A percentile compares a stretch with the other conserved stretches of the same genome.
Evolutionary conservation across 257 asterid species (phyloP).

Genomic region (Jacaranda mimosifolia): DNA sequence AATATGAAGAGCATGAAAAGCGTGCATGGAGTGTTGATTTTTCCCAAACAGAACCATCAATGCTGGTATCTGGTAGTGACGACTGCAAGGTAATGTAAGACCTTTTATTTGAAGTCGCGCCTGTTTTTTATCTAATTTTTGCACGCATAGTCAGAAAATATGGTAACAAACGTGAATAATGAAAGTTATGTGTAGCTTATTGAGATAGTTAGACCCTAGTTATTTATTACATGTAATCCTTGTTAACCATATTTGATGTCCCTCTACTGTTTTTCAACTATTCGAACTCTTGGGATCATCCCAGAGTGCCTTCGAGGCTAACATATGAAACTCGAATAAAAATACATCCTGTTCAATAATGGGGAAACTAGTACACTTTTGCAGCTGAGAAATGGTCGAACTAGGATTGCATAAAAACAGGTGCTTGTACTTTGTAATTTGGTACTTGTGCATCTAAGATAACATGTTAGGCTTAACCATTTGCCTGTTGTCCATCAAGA

Average conservation of each 20-base stretch:
- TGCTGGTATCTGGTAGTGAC: slow-evolving; percentile 91
- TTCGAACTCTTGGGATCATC: no score
- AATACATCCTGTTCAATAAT: no score
- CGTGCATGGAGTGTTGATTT: slow-evolving; percentile 92
- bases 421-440: no score
- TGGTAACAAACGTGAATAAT: background rate
- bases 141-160: background rate
- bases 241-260: background rate
- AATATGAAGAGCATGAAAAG: slow-evolving; percentile 88
- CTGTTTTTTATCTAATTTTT: background rate
- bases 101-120: background rate
- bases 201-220: background rate
- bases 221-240: background rate
- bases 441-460: background rate
- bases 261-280: no score
- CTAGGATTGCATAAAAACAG: no score
- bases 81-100: slow-evolving; percentile 75
- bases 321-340: no score
- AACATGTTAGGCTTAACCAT: background rate
- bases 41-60: slow-evolving; percentile 72
- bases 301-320: no score
- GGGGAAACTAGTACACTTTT: no score
- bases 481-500: background rate
- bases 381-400: no score
- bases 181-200: background rate